These are phyloP conservation scores for Daldinia concentrica DNA, from an alignment of 495 filamentous ascomycete species.

Conservation along the genomic window DNA sequence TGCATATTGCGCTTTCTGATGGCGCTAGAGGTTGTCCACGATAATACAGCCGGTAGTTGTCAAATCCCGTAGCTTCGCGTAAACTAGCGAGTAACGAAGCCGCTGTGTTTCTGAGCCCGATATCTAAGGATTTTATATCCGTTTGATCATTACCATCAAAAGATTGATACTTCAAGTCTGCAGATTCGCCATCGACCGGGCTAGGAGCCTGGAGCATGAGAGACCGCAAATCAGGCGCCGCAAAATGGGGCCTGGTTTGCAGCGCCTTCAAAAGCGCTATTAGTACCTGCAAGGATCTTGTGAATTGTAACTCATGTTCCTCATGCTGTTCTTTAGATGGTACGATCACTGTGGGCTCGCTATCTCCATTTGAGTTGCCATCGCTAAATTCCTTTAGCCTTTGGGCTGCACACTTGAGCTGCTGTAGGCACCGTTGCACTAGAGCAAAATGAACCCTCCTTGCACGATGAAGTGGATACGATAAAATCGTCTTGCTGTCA, in stretches of 20 bases:
- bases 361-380: constrained; percentile 53
- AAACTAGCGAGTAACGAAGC: constrained; percentile 71
- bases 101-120: constrained; percentile 75
- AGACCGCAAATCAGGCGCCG: constrained; percentile 57
- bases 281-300: constrained; percentile 67
- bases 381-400: constrained; percentile 62
- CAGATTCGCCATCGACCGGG: constrained; percentile 62
- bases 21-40: constrained; percentile 59
- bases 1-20: constrained; percentile 58
- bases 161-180: constrained; percentile 77
- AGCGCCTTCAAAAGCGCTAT: constrained; percentile 59
- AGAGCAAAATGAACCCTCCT: constrained; percentile 77
- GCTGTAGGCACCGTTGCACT: constrained; percentile 78
- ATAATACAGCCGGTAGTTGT: constrained; percentile 68
- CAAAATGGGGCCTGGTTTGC: constrained; percentile 58
- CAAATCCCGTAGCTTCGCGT: constrained; percentile 72
- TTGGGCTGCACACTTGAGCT: constrained; percentile 74
- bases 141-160: constrained; percentile 68
- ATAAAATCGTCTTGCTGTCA: constrained; percentile 56
- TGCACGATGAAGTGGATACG: constrained; percentile 55
- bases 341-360: constrained; percentile 61
- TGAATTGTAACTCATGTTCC: constrained; percentile 68
- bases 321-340: constrained; percentile 54
- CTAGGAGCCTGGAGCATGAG: constrained; percentile 52
- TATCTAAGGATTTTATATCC: constrained; percentile 65